Percentiles rank a stretch among this genome's conserved stretches.
Evolutionary conservation across 768 basidiomycete genomes (phyloP).

Genomic region (Suillus subaureus): DNA sequence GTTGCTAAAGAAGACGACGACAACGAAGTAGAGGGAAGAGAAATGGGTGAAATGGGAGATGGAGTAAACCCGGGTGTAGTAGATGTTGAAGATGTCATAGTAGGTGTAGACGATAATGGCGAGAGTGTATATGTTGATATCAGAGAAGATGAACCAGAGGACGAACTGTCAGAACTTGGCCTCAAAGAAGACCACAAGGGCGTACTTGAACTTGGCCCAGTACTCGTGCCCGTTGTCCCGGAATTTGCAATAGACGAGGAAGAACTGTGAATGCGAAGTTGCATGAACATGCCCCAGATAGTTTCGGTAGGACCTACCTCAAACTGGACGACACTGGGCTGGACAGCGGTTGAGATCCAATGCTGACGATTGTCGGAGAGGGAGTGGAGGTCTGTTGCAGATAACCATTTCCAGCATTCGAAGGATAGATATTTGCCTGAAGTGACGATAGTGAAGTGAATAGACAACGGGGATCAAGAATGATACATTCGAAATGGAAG

Average conservation of each 20-base stretch:
- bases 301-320: not conserved
- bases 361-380: not conserved
- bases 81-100: not conserved
- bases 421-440: not conserved
- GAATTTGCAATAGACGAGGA: not conserved
- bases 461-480: not conserved
- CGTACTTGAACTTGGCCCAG: constrained; percentile 9
- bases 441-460: not conserved
- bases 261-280: not conserved
- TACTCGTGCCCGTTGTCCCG: not conserved
- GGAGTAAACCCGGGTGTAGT: not conserved
- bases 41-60: not conserved
- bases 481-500: not conserved
- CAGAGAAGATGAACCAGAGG: not conserved
- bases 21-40: not conserved
- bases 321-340: not conserved
- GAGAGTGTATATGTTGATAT: not conserved
- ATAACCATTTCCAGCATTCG: constrained; percentile 3
- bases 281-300: not conserved
- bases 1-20: not conserved
- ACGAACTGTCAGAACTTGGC: constrained; percentile 5
- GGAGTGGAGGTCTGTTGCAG: not conserved
- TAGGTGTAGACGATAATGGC: not conserved
- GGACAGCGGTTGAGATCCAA: not conserved
- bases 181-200: constrained; percentile 3